These are phyloP conservation scores for Clavispora phyllophila DNA, from an alignment of 805 yeast species.

Conservation along the genomic window DNA sequence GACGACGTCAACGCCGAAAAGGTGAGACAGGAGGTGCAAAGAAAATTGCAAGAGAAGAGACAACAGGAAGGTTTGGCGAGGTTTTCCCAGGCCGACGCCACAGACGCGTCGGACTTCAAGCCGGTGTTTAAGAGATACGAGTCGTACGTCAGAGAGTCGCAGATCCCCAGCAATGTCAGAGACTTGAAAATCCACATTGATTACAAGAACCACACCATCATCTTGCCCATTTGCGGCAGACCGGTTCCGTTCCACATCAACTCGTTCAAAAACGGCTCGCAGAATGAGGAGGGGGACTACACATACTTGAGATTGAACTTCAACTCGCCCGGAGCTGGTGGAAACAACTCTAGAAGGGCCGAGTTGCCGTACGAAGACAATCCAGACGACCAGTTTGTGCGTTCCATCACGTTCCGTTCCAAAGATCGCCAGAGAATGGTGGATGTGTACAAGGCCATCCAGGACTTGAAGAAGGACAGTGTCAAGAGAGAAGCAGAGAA, in stretches of 20 bases:
- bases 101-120: constrained; percentile 53
- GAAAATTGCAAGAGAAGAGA: constrained; percentile 75
- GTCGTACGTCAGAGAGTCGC: constrained; percentile 89
- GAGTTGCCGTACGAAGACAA: constrained; percentile 90
- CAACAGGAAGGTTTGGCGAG: constrained; percentile 83
- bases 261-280: constrained; percentile 89
- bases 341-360: constrained; percentile 59
- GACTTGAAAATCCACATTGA: constrained; percentile 87
- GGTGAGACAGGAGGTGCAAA: constrained; percentile 77
- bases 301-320: constrained; percentile 87
- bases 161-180: constrained; percentile 76
- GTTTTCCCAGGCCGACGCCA: constrained; percentile 74
- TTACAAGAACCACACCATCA: constrained; percentile 78
- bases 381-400: constrained; percentile 78
- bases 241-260: constrained; percentile 98
- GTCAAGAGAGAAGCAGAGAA: constrained; percentile 86
- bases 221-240: constrained; percentile 88
- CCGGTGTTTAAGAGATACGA: constrained; percentile 89
- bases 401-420: constrained; percentile 83
- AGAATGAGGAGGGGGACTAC: constrained; percentile 93
- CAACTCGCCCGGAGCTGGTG: constrained; percentile 87
- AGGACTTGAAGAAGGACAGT: constrained; percentile 87
- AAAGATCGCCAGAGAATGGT: constrained; percentile 87
- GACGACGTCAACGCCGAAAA: constrained; percentile 64
- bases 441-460: constrained; percentile 83